Base-by-base conservation (phyloP, 2,329 filamentous ascomycete genomes). In the Onygena corvina region DNA sequence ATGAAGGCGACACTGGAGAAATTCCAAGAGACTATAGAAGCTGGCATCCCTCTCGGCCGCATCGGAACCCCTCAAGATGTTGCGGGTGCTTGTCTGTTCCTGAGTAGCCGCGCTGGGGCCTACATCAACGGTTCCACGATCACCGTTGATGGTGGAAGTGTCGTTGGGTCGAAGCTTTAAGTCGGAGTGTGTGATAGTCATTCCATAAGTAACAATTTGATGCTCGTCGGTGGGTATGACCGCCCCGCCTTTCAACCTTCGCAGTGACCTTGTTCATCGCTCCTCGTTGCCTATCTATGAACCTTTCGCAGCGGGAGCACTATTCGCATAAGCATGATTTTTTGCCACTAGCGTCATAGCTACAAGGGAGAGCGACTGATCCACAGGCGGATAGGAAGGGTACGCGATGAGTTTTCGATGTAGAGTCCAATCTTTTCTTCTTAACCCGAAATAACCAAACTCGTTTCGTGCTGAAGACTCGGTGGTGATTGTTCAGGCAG, bases 31-130 rank as follows among this genome's bases (percentile, higher is more conserved):
- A 64, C 65, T 1, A 65, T 79, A 16, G 66, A 71, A 36, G 67
- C 64, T 0, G 73, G 79, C 2, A 79, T 83, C 52, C 84, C 84
- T 7, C 60, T 86, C 56, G 75, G 77, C 0, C 68, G 84, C 27
- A 83, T 86, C 57, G 84, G 84, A 0, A 74, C 67, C 14, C 76
- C 80, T 0, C 67, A 80, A 60, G 84, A 88, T 62, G 79, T 85
- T 3, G 83, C 82, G 0, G 83, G 83, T 0, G 74, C 82, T 8
- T 85, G 83, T 61, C 65, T 88, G 50, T 88, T 83, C 65, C 64
- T 88, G 60, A 72, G 75, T 33, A 83, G 81, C 58, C 70, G 76
- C 49, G 84, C 83, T 1, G 83, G 84, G 3, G 69, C 76, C 1
- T 83, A 74, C 61, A 71, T 82, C 30, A 84, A 83, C 54, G 81